Percentiles rank a stretch among this genome's conserved stretches.
These are phyloP conservation scores for Gleditsia sinensis DNA, from an alignment of 306 rosid genomes.

Conservation along the genomic window DNA sequence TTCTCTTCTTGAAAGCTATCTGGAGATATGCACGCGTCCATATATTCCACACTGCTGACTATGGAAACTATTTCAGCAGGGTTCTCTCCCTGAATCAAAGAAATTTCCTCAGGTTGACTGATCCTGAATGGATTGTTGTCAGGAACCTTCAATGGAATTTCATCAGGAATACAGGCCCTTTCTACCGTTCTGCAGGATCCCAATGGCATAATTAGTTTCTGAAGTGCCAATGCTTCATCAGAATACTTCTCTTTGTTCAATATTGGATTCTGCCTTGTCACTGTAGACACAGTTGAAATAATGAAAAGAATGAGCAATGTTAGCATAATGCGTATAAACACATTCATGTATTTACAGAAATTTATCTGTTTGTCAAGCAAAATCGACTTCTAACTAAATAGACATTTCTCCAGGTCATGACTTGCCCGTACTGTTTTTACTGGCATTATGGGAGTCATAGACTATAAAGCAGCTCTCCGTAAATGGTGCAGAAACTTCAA, in stretches of 20 bases:
- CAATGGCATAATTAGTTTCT: slow-evolving; percentile 61
- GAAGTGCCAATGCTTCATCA: slow-evolving; percentile 54
- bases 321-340: slow-evolving; percentile 3
- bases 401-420: slow-evolving; percentile 21
- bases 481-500: slow-evolving; percentile 39
- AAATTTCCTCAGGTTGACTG: slow-evolving; percentile 44
- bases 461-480: slow-evolving; percentile 53
- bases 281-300: slow-evolving; percentile 40
- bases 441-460: slow-evolving; percentile 48
- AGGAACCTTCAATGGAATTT: slow-evolving; percentile 53
- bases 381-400: neutral
- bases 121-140: slow-evolving; percentile 84
- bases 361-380: neutral
- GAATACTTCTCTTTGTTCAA: slow-evolving; percentile 40
- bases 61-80: slow-evolving; percentile 34
- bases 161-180: slow-evolving; percentile 3
- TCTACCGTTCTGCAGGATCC: slow-evolving; percentile 33
- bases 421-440: slow-evolving; percentile 56
- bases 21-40: slow-evolving; percentile 38
- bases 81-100: slow-evolving; percentile 33
- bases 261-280: slow-evolving; percentile 34
- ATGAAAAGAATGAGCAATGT: neutral
- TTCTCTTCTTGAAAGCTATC: slow-evolving; percentile 32
- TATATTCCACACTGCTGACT: slow-evolving; percentile 39
- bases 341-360: neutral